Conservation (phyloP, 176 grass and related monocot species). For the Zizania latifolia region DNA sequence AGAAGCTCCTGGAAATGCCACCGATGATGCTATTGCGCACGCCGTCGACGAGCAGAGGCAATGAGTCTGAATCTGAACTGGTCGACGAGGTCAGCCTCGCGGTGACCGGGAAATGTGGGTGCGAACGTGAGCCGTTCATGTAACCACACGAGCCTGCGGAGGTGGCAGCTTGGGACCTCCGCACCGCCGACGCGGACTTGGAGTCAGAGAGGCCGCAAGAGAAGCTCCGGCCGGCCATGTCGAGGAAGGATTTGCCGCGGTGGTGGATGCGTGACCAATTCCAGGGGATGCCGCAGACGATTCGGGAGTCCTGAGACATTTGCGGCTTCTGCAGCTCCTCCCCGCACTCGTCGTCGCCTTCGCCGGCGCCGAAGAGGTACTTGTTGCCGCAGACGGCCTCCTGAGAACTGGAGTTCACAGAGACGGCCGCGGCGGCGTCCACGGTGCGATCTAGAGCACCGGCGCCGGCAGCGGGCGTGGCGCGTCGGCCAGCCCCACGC, state of each 20-base stretch:
- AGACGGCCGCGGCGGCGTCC: conserved; percentile 17
- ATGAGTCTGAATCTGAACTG: conserved; percentile 70
- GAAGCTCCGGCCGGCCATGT: conserved; percentile 80
- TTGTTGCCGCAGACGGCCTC: conserved; percentile 63
- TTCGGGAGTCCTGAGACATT: conserved; percentile 40
- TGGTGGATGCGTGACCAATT: conserved; percentile 98
- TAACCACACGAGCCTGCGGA: conserved; percentile 36
- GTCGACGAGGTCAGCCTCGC: conserved; percentile 45
- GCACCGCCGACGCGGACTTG: conserved; percentile 43
- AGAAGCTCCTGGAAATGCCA: conserved; percentile 41
- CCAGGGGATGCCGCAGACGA: conserved; percentile 90
- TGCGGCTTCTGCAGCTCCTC: conserved; percentile 35
- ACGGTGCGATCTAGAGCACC: conserved; percentile 23
- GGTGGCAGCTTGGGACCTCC: conserved; percentile 43
- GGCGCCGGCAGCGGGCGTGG: not conserved
- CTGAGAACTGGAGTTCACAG: conserved; percentile 52
- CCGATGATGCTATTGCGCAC: conserved; percentile 21
- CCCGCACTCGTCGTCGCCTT: conserved; percentile 15
- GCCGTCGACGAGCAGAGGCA: conserved; percentile 58
- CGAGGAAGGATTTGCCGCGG: conserved; percentile 79
- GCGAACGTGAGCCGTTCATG: conserved; percentile 40
- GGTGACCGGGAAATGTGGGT: conserved; percentile 46
- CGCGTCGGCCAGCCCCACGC: conserved; percentile 23
- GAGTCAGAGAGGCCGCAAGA: conserved; percentile 82
- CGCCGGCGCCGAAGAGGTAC: conserved; percentile 28